A percentile compares a stretch with the other conserved stretches of the same genome.
These are phyloP conservation scores for Nicotiana paniculata DNA, from an alignment of 257 asterid species.

Conservation along the genomic window DNA sequence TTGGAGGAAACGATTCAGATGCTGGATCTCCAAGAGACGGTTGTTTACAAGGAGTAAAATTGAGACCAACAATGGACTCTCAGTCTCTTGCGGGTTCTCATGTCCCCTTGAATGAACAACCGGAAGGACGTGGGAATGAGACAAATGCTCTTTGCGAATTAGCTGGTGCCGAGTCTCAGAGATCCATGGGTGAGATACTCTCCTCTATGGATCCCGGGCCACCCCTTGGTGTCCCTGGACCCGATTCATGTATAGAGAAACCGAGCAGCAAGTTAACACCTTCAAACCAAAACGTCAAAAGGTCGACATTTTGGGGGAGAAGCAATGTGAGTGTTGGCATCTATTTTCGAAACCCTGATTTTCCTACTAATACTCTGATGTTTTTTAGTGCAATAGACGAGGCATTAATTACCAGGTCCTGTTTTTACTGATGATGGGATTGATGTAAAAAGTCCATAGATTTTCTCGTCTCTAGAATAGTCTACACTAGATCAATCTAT, in stretches of 20 bases:
- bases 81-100: conserved; percentile 35
- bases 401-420: not conserved
- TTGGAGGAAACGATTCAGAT: conserved; percentile 61
- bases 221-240: conserved; percentile 49
- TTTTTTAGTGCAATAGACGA: not conserved
- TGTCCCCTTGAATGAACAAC: conserved; percentile 46
- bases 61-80: conserved; percentile 35
- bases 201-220: conserved; percentile 75
- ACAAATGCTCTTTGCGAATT: conserved; percentile 36
- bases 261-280: conserved; percentile 35
- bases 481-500: not conserved
- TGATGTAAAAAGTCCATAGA: not conserved
- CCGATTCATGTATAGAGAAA: conserved; percentile 50
- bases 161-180: conserved; percentile 52
- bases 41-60: conserved; percentile 30
- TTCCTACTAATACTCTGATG: not conserved
- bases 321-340: conserved; percentile 52
- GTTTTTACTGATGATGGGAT: not conserved
- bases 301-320: conserved; percentile 81
- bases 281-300: conserved; percentile 49
- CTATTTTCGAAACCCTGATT: not conserved
- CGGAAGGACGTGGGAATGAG: conserved; percentile 32
- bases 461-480: not conserved
- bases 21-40: conserved; percentile 44
- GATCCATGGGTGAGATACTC: conserved; percentile 71